Conservation (phyloP, 2,329 filamentous ascomycete species). For the Grosmannia clavigera region DNA sequence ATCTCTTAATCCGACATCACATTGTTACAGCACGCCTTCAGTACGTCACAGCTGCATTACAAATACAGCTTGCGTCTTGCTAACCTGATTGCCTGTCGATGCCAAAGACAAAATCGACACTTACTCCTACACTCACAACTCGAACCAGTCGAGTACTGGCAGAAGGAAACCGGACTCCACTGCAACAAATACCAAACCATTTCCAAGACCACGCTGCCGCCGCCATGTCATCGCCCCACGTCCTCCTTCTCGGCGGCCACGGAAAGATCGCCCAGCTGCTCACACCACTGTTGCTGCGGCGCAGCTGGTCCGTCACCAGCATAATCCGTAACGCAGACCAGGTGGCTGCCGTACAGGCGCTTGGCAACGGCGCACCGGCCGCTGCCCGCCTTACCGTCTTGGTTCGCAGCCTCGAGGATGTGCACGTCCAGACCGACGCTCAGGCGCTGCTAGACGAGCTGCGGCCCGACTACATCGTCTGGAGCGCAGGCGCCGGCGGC, state of each 20-base stretch:
- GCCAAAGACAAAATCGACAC: too few species aligned
- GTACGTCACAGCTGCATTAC: too few species aligned
- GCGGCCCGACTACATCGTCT: constrained; percentile 54
- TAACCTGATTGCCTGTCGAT: too few species aligned
- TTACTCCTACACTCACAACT: too few species aligned
- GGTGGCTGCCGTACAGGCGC: constrained; percentile 46
- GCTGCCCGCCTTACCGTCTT: constrained; percentile 55
- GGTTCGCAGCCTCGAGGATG: constrained; percentile 58
- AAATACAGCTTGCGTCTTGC: too few species aligned
- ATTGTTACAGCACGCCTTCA: too few species aligned
- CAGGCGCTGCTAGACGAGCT: constrained; percentile 47
- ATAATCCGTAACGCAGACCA: constrained; percentile 65
- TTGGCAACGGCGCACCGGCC: constrained; percentile 23
- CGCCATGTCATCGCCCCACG: constrained; percentile 24
- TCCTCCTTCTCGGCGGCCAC: constrained; percentile 70
- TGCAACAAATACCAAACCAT: too few species aligned
- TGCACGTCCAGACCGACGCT: constrained; percentile 51
- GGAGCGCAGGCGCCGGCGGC: constrained; percentile 52
- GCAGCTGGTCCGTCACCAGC: constrained; percentile 66
- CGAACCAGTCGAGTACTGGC: too few species aligned
- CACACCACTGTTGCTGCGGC: constrained; percentile 62
- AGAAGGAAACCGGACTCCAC: too few species aligned
- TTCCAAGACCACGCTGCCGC: too few species aligned
- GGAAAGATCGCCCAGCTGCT: constrained; percentile 66
- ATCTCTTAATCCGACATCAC: too few species aligned